Base-by-base conservation (phyloP, 2,329 filamentous ascomycete species). In the Hymenoscyphus fructigenus region DNA sequence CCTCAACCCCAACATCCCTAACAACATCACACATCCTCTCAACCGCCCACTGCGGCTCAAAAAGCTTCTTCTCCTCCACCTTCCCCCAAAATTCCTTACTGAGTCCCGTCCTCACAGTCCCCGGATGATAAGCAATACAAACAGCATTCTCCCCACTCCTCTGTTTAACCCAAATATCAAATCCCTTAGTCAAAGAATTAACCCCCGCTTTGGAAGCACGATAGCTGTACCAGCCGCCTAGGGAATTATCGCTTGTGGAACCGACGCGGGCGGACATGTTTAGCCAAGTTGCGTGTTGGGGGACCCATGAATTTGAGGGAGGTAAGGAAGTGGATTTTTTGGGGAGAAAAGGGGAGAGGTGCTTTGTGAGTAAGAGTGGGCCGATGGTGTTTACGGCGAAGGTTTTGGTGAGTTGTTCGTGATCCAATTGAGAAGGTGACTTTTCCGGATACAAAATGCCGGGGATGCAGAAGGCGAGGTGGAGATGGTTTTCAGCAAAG, bases 171-270 rank as follows among this genome's bases (percentile, higher is more conserved):
- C 88, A 84, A 32, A 90, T 82, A 75, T 95, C 91, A 67, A 92
- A 87, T 6, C 85, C 89, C 77, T 88, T 91, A 7, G 86, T 85
- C 14, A 92, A 65, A 72, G 88, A 88, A 68, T 88, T 92, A 3
- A 94, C 86, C 1, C 83, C 91, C 0, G 91, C 86, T 77, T 95
- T 96, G 61, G 85, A 89, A 7, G 89, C 85, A 15, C 92, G 87
- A 76, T 95, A 95, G 63, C 84, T 87, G 76, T 92, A 96, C 92
- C 91, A 95, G 0, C 92, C 92, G 2, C 91, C 92, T 0, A 88
- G 80, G 1, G 78, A 74, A 72, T 96, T 94, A 71, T 94, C 91
- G 0, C 83, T 79, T 26, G 90, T 89, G 36, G 85, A 89, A 10
- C 91, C 91, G 0, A 96, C 90, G 55, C 92, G 86, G 1, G 91